phyloP scores from a whole-genome alignment of 179 eudicot species.

The Patellifolia procumbens region DNA sequence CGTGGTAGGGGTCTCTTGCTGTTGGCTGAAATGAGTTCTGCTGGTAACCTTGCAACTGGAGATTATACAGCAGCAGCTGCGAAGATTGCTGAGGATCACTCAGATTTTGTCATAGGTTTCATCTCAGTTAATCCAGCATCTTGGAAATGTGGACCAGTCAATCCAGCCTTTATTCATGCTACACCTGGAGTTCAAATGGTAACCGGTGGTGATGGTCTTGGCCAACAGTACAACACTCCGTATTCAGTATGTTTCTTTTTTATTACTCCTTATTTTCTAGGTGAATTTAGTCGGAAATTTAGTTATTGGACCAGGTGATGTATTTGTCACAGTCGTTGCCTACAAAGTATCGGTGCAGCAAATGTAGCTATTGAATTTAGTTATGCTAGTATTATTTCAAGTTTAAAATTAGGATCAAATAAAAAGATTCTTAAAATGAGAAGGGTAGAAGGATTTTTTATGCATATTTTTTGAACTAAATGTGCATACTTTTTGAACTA shows the following conservation, averaged over 20 bases:
- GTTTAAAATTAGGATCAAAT: too few species aligned
- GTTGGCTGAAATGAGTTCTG: constrained; percentile 97
- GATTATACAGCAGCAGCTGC: constrained; percentile 94
- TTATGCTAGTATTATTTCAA: neutral
- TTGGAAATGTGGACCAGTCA: constrained; percentile 71
- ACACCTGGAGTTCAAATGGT: constrained; percentile 98
- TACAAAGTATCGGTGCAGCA: neutral
- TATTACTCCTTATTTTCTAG: neutral
- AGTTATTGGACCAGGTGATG: neutral
- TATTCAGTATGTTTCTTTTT: constrained; percentile 56
- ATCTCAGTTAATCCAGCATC: constrained; percentile 97
- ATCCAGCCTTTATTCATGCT: constrained; percentile 81
- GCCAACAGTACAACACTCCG: constrained; percentile 96
- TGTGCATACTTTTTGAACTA: too few species aligned
- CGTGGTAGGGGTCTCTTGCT: constrained; percentile 84
- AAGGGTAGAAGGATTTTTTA: too few species aligned
- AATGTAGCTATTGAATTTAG: neutral
- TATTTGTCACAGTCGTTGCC: neutral
- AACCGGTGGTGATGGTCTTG: constrained; percentile 91
- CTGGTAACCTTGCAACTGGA: constrained; percentile 93
- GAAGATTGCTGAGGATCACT: constrained; percentile 84
- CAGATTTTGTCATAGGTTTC: constrained; percentile 95
- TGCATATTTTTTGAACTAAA: too few species aligned
- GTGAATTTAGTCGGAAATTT: neutral
- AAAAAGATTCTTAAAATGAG: too few species aligned